These are phyloP conservation scores for Yamadazyma insecticola DNA, from an alignment of 805 yeast species.

Conservation along the genomic window DNA sequence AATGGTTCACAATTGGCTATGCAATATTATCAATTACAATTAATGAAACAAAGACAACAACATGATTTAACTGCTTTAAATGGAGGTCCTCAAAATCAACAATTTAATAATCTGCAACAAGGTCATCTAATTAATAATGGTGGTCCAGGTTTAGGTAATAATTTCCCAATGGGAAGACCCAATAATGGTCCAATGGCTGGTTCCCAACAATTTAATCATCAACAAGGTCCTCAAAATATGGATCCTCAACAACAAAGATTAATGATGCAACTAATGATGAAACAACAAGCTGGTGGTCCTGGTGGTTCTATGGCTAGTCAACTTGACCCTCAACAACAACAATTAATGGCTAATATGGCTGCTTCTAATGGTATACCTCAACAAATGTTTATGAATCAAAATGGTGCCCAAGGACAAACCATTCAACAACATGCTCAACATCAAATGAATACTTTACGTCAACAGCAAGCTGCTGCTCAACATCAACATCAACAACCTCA, in stretches of 20 bases:
- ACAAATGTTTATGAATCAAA: slow-evolving; percentile 25
- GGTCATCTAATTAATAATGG: slow-evolving; percentile 1
- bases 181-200: no score
- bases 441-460: slow-evolving; percentile 49
- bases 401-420: slow-evolving; percentile 18
- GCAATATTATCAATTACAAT: slow-evolving; percentile 65
- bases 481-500: slow-evolving; percentile 8
- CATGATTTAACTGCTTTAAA: slow-evolving; percentile 36
- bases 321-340: slow-evolving; percentile 2
- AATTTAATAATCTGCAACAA: no score
- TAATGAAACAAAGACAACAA: slow-evolving; percentile 56
- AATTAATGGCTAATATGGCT: slow-evolving; percentile 1
- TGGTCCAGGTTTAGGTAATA: background rate
- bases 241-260: slow-evolving; percentile 10
- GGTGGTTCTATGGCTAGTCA: slow-evolving; percentile 1
- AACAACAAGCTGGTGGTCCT: slow-evolving; percentile 10
- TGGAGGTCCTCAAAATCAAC: no score
- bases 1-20: slow-evolving; percentile 46
- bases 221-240: slow-evolving; percentile 4
- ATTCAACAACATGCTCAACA: slow-evolving; percentile 45
- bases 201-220: slow-evolving; percentile 3
- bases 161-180: no score
- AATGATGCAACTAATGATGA: slow-evolving; percentile 8
- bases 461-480: slow-evolving; percentile 34
- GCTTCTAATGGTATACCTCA: slow-evolving; percentile 16